Percentiles rank a stretch among this genome's conserved stretches.
These are phyloP conservation scores for Mrakia gelida DNA, from an alignment of 768 basidiomycete species.

Conservation along the genomic window DNA sequence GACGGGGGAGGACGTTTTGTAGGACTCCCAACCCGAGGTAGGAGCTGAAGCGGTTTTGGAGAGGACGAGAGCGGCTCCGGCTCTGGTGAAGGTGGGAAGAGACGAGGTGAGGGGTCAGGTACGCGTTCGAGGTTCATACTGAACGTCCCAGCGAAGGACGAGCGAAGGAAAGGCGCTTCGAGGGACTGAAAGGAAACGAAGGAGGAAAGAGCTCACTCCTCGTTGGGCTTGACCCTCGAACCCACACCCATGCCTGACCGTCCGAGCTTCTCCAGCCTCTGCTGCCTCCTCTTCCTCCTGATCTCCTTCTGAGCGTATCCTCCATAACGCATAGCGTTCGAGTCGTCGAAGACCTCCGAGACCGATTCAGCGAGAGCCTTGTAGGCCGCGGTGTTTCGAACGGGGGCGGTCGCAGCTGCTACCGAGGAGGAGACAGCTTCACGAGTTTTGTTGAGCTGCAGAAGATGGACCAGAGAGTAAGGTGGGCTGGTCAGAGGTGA, in stretches of 20 bases:
- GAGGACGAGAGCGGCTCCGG: conserved; percentile 76
- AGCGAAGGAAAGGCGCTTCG: background rate
- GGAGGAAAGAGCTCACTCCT: conserved; percentile 59
- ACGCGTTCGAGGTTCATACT: background rate
- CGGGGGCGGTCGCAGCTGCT: conserved; percentile 87
- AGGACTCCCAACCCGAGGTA: conserved; percentile 65
- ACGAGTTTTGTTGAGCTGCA: conserved; percentile 56
- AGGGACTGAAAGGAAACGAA: conserved; percentile 2
- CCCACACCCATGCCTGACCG: conserved; percentile 55
- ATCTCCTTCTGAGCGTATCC: conserved; percentile 95
- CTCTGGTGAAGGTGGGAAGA: conserved; percentile 50
- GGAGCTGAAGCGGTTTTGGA: conserved; percentile 71
- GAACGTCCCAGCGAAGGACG: background rate
- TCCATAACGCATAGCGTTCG: conserved; percentile 85
- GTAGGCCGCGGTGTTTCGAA: conserved; percentile 92
- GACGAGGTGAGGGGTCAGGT: background rate
- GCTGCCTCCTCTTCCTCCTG: conserved; percentile 71
- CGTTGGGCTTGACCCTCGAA: conserved; percentile 62
- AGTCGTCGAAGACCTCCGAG: conserved; percentile 88
- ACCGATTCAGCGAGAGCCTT: conserved; percentile 83
- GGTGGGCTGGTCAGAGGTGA: background rate
- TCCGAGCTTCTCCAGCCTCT: conserved; percentile 79
- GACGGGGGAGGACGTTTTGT: conserved; percentile 76
- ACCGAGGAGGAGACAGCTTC: conserved; percentile 80
- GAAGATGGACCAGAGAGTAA: background rate